Base-by-base conservation (phyloP, 805 yeast species). In the Kluyveromyces dobzhanskii region DNA sequence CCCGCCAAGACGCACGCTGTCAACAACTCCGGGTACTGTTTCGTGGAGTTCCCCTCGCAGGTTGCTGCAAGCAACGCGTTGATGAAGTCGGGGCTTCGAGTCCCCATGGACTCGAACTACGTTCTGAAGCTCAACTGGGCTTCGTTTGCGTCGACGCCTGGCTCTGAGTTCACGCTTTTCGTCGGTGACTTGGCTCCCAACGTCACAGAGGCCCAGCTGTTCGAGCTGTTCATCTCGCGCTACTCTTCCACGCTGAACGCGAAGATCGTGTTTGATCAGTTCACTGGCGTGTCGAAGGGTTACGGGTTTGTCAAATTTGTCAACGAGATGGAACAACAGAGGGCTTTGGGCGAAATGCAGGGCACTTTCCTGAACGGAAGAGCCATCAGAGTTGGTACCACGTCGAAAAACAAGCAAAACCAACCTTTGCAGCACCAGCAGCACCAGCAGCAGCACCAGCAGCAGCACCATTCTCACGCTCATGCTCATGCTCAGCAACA, bases 261-360 rank as follows among this genome's bases (percentile, higher is more conserved):
- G 5, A 85, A 82, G 53, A 75, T 87, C 44, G 85, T 87, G 78
- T 59, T 73, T 35, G 95, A 87, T 58, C 78, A 76, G 28, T 55
- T 61, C 10, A 78, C 94, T 1, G 80, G 80, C 23, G 70, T 70
- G 35, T 75, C 90, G 5, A 78, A 84, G 53, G 95, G 95, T 10
- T 87, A 82, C 59, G 97, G 96, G 2, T 88, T 88, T 65, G 85
- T 86, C n/a, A 76, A 85, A 44, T 86, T 87, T 55, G 53, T 68
- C 26, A 70, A 71, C 42, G 78, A 74, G 44, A 68, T 69, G 9
- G 86, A 81, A 29, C 86, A 81, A 59, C 80, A 77, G 48, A 70
- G 77, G 37, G 86, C 95, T 0, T 57, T 85, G 30, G 53, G 69
- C 17, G 94, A 84, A 54, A 84, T 86, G 94, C 88, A 83, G 60